Base-by-base conservation (phyloP, 257 asterid species). In the Solanum neorickii region DNA sequence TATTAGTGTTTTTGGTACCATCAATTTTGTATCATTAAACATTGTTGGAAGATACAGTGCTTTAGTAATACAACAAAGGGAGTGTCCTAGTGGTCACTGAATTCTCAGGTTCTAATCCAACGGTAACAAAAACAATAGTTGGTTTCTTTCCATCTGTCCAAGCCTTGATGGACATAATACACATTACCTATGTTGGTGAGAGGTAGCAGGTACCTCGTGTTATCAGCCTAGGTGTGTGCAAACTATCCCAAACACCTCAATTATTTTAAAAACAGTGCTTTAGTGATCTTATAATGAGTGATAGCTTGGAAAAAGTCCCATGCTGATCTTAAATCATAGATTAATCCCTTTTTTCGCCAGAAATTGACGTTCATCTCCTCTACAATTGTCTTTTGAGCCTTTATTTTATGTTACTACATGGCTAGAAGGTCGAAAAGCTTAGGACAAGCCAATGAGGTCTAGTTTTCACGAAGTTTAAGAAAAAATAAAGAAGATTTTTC, bases 51-150 rank as follows among this genome's bases (percentile, higher is more conserved):
- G 44, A 21, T 27, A 68, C 21, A 13, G 0, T 27, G 11, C 74
- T 68, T 66, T 68, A 66, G 39, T 68, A 13, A 68, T 68, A 31
- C 39, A 68, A 3, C 74, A 15, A 27, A 68, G 74, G 39, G 39
- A 27, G 74, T 68, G 10, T 3, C 74, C 74, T 68, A 68, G 39
- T 68, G 74, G 74, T 27, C 74, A 27, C 2, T 12, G 21, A 27
- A 68, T 37, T 68, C 21, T 68, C 12, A 1, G 5, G 74, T 68
- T 68, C 39, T 12, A 68, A 68, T 68, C 11, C 20, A 65, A 14
- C 37, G 10, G 37, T 27, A 21, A 73, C 91, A 98, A 12, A 98
- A 5, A 66, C 1, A 29, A 1, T 68, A 27, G 75, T 23, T 68
- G 75, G 33, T 68, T 68, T 29, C 75, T 68, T 68, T 11, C 39